phyloP scores from a whole-genome alignment of 306 rosid genomes.

The Heteromeles arbutifolia region DNA sequence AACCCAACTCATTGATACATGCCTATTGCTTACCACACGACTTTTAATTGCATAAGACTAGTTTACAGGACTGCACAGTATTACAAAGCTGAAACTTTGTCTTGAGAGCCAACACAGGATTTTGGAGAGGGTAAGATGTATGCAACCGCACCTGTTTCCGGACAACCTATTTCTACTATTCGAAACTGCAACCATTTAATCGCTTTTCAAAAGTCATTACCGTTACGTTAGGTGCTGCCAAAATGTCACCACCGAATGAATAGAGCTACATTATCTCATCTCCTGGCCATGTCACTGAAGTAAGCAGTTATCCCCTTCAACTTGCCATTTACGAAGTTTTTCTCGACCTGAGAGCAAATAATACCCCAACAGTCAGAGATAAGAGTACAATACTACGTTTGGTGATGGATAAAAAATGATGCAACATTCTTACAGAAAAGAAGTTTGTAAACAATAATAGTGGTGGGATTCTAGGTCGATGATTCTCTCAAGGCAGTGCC shows the following conservation, averaged over 20 bases:
- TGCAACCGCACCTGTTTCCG: neutral
- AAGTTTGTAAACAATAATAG: neutral
- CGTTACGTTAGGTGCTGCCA: neutral
- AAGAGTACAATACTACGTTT: neutral
- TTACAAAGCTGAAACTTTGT: neutral
- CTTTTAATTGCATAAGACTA: neutral
- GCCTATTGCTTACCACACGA: neutral
- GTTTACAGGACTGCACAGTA: neutral
- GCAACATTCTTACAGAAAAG: neutral
- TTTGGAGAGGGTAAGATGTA: neutral
- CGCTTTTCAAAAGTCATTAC: neutral
- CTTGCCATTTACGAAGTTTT: constrained; percentile 60
- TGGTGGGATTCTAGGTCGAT: neutral
- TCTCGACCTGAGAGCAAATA: constrained; percentile 63
- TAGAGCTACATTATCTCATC: constrained; percentile 11
- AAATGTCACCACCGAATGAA: neutral
- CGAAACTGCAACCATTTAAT: neutral
- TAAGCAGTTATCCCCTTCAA: constrained; percentile 87
- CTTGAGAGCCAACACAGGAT: neutral
- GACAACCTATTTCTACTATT: neutral
- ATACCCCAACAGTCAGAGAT: constrained; percentile 2
- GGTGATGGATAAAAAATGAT: neutral
- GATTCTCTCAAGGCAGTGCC: neutral
- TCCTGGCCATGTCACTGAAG: constrained; percentile 41
- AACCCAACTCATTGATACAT: neutral